Evolutionary conservation across 2,329 filamentous ascomycete genomes (phyloP).

Genomic region (Aureobasidium melanogenum): DNA sequence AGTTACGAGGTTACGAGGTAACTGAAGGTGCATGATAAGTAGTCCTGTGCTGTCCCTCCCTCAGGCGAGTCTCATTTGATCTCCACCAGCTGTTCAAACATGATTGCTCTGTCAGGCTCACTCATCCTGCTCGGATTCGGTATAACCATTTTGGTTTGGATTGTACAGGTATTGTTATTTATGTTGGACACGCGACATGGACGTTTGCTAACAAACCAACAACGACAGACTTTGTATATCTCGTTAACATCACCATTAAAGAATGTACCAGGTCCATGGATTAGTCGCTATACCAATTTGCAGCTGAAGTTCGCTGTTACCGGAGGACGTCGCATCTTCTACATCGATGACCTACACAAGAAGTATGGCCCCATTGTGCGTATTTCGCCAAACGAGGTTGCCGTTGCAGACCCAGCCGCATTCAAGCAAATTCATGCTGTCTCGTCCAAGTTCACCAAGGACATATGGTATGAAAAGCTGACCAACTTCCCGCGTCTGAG

Average conservation of each 20-base stretch:
- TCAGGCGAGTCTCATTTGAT: not conserved
- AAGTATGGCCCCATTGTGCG: conserved; percentile 34
- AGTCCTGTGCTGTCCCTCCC: not conserved
- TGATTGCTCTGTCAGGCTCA: not conserved
- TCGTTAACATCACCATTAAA: conserved; percentile 19
- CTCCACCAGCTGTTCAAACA: not conserved
- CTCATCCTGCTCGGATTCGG: not conserved
- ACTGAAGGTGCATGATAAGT: not conserved
- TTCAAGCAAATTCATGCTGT: conserved; percentile 26
- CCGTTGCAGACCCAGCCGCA: conserved; percentile 20
- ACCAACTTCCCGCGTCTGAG: conserved; percentile 17
- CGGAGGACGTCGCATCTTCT: conserved; percentile 30
- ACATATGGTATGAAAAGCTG: conserved; percentile 22
- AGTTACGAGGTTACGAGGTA: not conserved
- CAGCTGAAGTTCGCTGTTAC: conserved; percentile 31
- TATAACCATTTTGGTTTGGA: not conserved
- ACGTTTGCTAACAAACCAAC: not conserved
- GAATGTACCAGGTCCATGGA: conserved; percentile 23
- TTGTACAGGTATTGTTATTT: not conserved
- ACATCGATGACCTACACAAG: conserved; percentile 30
- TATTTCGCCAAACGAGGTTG: conserved; percentile 23
- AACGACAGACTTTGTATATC: not conserved
- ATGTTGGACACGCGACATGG: too few species aligned
- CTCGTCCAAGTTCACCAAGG: conserved; percentile 21
- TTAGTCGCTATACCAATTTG: conserved; percentile 20